Evolutionary conservation across 768 basidiomycete genomes (phyloP).

Genomic region (Tulasnella sp.): DNA sequence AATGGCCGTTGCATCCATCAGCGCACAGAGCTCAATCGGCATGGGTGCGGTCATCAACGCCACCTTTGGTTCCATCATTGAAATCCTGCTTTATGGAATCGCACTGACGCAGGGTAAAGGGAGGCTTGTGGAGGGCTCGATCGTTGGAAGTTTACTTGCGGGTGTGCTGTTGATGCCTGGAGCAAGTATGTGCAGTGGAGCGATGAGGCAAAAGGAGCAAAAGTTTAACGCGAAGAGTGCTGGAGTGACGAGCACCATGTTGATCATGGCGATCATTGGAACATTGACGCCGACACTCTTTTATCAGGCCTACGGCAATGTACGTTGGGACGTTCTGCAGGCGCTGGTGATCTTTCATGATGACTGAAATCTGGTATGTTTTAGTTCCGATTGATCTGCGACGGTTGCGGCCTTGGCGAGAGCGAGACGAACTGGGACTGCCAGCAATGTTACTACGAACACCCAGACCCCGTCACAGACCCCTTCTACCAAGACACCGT

Average conservation of each 20-base stretch:
- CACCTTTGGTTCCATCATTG: conserved; percentile 96
- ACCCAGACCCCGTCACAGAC: conserved; percentile 85
- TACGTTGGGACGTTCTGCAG: conserved; percentile 34
- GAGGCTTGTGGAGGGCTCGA: conserved; percentile 89
- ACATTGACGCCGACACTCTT: conserved; percentile 91
- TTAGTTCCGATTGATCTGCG: conserved; percentile 82
- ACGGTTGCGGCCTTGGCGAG: conserved; percentile 40
- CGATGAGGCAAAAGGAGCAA: conserved; percentile 84
- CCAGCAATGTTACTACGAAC: conserved; percentile 86
- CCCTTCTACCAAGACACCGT: conserved; percentile 96
- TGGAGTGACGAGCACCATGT: conserved; percentile 96
- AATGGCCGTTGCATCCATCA: conserved; percentile 98
- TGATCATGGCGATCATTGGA: conserved; percentile 99
- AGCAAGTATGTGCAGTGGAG: conserved; percentile 86
- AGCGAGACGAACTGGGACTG: conserved; percentile 62
- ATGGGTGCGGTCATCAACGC: conserved; percentile 99
- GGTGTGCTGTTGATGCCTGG: conserved; percentile 97
- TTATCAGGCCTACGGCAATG: conserved; percentile 96
- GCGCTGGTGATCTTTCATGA: neutral
- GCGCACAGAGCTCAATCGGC: conserved; percentile 96
- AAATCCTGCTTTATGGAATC: conserved; percentile 86
- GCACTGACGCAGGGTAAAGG: conserved; percentile 88
- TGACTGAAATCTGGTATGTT: conserved; percentile 27
- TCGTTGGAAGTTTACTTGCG: conserved; percentile 88
- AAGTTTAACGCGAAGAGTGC: conserved; percentile 99